phyloP scores from a whole-genome alignment of 202 grass and related monocot species.

The Carex arenaria region DNA sequence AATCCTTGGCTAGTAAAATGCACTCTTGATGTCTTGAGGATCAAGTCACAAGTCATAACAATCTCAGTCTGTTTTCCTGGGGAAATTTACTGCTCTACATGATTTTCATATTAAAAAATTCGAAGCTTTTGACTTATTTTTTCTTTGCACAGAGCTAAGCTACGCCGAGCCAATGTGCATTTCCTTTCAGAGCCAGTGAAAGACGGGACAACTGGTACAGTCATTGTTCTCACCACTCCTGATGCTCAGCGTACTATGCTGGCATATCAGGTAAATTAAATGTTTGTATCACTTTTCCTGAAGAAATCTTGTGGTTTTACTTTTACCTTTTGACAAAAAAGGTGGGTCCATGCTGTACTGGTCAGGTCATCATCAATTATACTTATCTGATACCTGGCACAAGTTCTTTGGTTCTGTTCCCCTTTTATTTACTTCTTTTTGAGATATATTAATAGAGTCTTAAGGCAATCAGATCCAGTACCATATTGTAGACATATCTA shows the following conservation, averaged over 20 bases:
- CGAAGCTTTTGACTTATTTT: background rate
- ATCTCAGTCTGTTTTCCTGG: background rate
- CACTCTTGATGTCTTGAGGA: background rate
- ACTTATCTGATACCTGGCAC: background rate
- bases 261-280: slow-evolving; percentile 70
- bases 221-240: slow-evolving; percentile 93
- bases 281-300: background rate
- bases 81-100: background rate
- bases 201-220: slow-evolving; percentile 84
- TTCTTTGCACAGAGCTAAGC: slow-evolving; percentile 42
- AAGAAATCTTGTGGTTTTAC: background rate
- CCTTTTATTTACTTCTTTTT: background rate
- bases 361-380: background rate
- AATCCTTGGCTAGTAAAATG: background rate
- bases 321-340: background rate
- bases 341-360: background rate
- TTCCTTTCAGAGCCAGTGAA: slow-evolving; percentile 84
- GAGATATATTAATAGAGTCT: background rate
- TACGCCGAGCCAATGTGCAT: slow-evolving; percentile 79
- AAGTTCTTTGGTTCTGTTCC: background rate
- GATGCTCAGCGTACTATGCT: slow-evolving; percentile 97
- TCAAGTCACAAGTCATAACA: background rate
- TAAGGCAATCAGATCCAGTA: background rate
- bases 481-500: background rate
- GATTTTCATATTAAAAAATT: slow-evolving; percentile 10